These are phyloP conservation scores for Cryphonectria carpinicola DNA, from an alignment of 2,329 filamentous ascomycete species.

Conservation along the genomic window DNA sequence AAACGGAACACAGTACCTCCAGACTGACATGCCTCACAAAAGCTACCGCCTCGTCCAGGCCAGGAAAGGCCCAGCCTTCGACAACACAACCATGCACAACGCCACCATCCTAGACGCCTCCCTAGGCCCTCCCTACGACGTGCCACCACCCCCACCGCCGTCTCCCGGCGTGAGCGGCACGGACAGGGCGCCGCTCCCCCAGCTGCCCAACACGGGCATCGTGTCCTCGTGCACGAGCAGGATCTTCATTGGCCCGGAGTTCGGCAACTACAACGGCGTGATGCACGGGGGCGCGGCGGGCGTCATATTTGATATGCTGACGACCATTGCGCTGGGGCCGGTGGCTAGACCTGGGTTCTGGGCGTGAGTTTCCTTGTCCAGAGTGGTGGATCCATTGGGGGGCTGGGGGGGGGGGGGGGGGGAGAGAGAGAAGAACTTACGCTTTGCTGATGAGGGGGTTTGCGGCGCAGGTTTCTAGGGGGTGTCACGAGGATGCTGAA, in stretches of 20 bases:
- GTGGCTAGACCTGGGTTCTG: conserved; percentile 52
- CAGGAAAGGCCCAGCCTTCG: conserved; percentile 29
- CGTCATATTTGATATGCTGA: conserved; percentile 59
- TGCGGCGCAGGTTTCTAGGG: conserved; percentile 44
- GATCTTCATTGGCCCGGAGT: conserved; percentile 46
- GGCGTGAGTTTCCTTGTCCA: conserved; percentile 40
- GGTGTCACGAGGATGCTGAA: conserved; percentile 54
- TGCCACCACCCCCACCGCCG: background rate
- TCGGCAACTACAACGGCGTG: conserved; percentile 51
- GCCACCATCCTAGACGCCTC: conserved; percentile 37
- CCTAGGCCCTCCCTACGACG: conserved; percentile 26
- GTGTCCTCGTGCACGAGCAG: conserved; percentile 45
- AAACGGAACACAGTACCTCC: background rate
- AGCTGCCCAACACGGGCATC: conserved; percentile 23
- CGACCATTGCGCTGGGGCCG: conserved; percentile 53
- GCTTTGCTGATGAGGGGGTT: background rate
- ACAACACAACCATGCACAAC: conserved; percentile 32
- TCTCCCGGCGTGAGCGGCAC: background rate
- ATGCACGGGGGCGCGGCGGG: conserved; percentile 59
- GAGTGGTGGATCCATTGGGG: background rate
- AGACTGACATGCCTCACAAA: conserved; percentile 17
- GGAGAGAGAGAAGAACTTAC: background rate
- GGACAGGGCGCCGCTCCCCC: background rate
- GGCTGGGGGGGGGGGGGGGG: no score
- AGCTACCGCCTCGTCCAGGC: conserved; percentile 30